These are phyloP conservation scores for Podaxis mareebaensis DNA, from an alignment of 768 basidiomycete species.

Conservation along the genomic window DNA sequence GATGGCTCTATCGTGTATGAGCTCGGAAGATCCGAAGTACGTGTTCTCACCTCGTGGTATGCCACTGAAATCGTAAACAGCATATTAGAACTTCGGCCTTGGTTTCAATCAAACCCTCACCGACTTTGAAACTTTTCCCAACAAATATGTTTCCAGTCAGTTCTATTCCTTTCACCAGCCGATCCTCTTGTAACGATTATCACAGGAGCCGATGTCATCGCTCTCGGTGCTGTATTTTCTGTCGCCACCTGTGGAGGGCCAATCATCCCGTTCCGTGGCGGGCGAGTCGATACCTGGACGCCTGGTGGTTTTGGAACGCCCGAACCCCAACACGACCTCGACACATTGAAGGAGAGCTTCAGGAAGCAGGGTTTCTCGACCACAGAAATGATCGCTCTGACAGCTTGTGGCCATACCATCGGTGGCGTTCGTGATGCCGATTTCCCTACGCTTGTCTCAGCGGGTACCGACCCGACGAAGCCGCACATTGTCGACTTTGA, in stretches of 20 bases:
- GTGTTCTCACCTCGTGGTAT: conserved; percentile 15
- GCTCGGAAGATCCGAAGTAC: conserved; percentile 39
- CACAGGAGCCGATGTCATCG: conserved; percentile 46
- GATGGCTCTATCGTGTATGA: conserved; percentile 53
- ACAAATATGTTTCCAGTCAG: conserved; percentile 45
- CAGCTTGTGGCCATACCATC: conserved; percentile 52
- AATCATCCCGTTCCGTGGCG: conserved; percentile 40
- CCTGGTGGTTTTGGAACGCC: conserved; percentile 43
- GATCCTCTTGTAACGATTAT: conserved; percentile 2
- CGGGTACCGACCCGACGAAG: conserved; percentile 23
- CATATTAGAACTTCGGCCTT: conserved; percentile 43
- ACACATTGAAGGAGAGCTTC: conserved; percentile 40
- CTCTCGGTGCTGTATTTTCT: conserved; percentile 37
- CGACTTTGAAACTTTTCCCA: conserved; percentile 43
- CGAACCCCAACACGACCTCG: conserved; percentile 40
- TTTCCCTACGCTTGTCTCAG: conserved; percentile 44
- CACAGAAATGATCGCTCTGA: conserved; percentile 51
- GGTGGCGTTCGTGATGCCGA: conserved; percentile 48
- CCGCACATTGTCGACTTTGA: conserved; percentile 40
- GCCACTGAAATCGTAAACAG: background rate
- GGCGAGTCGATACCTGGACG: conserved; percentile 40
- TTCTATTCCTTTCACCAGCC: conserved; percentile 6
- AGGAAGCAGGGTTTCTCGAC: conserved; percentile 42
- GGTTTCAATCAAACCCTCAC: conserved; percentile 45
- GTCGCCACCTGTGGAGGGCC: conserved; percentile 48